Evolutionary conservation across 768 basidiomycete species (phyloP), one percentile per base, ranked within the genome.

Genomic region (Rhodotorula paludigena): DNA sequence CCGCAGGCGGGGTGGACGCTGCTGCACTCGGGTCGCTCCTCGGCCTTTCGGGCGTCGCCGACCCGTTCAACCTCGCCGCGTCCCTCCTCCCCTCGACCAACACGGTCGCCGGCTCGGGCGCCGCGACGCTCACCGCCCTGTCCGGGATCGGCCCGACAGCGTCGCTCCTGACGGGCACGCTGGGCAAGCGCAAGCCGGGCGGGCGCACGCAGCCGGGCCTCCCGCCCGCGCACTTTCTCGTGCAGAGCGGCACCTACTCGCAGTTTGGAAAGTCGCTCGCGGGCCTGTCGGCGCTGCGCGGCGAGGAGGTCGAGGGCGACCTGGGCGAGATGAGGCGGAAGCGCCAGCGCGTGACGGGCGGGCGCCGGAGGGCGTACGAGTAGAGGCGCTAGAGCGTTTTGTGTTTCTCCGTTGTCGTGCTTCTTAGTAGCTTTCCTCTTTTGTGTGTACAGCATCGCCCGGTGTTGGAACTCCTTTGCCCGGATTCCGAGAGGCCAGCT

Each of bases 271-370:
- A 77, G 69, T 70, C 69, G 49, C 35, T 77, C 12, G 66, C 69
- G 9, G 75, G 74, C 18, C 49, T 77, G 44, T 69, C 65, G 7
- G 69, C 66, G 53, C 38, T 76, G 52, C 58, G 69, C 41, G 75
- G 73, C 10, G 72, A 73, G 51, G 76, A 77, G 68, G 57, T 77
- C 44, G 74, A 76, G 20, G 72, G 73, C 7, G 76, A 77, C 53
- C 41, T 77, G 66, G 75, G 69, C 11, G 73, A 75, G 64, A 64
- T 75, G 41, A 54, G 75, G 62, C 68, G 73, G 62, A 76, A 73
- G 59, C 59, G 74, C 56, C 68, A 68, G 48, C 56, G 76, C 51
- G 63, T 69, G 23, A 44, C 60, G 35, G 58, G 41, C 21, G 32
- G 42, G 45, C 53, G 64, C 18, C 33, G 70, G 30, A 45, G 62